Percentiles rank a stretch among this genome's conserved stretches.
phyloP scores from a whole-genome alignment of 352 stramenopile genomes.

The Globisporangium cystogenes region DNA sequence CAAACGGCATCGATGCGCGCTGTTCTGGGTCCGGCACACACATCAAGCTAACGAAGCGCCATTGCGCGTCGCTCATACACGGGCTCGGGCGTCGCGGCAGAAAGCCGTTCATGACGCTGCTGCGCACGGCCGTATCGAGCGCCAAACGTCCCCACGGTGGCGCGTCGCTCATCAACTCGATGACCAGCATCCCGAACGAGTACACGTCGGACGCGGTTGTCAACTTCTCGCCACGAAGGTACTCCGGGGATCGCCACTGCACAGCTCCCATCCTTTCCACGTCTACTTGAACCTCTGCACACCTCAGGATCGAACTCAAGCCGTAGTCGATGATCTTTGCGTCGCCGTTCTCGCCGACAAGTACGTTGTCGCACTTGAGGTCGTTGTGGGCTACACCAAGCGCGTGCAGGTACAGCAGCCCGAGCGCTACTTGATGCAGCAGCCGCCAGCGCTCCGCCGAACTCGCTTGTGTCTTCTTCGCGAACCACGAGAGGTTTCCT shows the following conservation, averaged over 20 bases:
- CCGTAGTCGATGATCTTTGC: not conserved
- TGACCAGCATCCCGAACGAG: constrained; percentile 2
- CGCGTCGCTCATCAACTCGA: not conserved
- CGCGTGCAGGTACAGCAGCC: not conserved
- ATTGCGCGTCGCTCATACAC: not conserved
- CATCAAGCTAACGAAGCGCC: not conserved
- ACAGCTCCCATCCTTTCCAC: not conserved
- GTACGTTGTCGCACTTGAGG: constrained; percentile 1
- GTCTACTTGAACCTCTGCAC: not conserved
- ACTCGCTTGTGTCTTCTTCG: not conserved
- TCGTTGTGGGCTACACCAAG: not conserved
- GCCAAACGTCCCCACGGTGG: not conserved
- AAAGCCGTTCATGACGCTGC: too few species aligned
- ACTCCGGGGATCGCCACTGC: not conserved
- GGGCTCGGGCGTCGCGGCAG: not conserved
- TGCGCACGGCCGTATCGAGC: not conserved
- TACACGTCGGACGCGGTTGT: not conserved
- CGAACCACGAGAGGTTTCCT: not conserved
- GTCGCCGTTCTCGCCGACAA: not conserved
- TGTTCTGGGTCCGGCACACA: not conserved
- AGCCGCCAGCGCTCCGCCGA: not conserved
- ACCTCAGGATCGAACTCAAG: not conserved
- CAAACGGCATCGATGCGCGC: not conserved
- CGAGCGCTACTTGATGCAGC: not conserved
- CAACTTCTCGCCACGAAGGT: not conserved